phyloP scores from a whole-genome alignment of 768 basidiomycete genomes.

The Lactifluus subvellereus region DNA sequence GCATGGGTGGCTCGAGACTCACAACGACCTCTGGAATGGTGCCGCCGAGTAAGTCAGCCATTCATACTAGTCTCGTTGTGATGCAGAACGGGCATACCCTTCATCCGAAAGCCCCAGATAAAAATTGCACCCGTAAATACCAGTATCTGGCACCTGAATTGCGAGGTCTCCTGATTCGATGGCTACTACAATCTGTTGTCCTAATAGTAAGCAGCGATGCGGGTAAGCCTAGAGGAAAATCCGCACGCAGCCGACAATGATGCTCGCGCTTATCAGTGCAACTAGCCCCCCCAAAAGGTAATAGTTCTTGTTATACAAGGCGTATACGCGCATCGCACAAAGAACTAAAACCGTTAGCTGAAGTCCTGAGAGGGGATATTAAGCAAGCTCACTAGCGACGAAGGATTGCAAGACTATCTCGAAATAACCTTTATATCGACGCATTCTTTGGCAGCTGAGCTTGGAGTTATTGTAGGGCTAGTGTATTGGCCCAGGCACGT shows the following conservation, averaged over 20 bases:
- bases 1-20: neutral
- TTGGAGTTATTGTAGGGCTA: neutral
- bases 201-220: neutral
- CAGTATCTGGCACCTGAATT: too few species aligned
- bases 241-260: neutral
- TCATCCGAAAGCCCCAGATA: neutral
- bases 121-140: neutral
- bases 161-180: neutral
- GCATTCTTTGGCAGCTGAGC: neutral
- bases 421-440: neutral
- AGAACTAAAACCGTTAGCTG: neutral
- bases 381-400: neutral
- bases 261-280: neutral
- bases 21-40: neutral
- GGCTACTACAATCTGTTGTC: neutral
- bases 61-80: too few species aligned
- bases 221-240: neutral
- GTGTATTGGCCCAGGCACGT: neutral
- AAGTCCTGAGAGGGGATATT: neutral
- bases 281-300: neutral
- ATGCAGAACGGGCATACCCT: neutral
- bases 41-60: neutral
- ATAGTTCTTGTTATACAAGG: slow-evolving; percentile 1
- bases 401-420: neutral
- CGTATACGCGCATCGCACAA: slow-evolving; percentile 1